phyloP scores from a whole-genome alignment of 2,329 filamentous ascomycete species.

The Curvularia hawaiiensis region DNA sequence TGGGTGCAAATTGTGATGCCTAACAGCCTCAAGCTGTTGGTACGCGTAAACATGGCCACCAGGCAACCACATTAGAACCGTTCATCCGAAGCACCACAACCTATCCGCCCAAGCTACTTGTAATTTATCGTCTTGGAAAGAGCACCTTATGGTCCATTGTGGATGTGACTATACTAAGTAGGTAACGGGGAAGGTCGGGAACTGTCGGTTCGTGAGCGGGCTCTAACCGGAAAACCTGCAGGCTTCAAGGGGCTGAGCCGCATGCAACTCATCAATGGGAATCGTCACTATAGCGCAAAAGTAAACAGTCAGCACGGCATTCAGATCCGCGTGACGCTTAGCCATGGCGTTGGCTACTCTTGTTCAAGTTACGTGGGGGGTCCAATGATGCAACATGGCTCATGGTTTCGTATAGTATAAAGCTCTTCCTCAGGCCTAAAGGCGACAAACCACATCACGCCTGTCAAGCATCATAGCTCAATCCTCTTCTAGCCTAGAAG shows the following conservation, averaged over 20 bases:
- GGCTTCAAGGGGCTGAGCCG: conserved; percentile 28
- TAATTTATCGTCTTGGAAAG: conserved; percentile 1
- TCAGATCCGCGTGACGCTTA: conserved; percentile 33
- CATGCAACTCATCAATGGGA: conserved; percentile 22
- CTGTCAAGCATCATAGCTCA: conserved; percentile 2
- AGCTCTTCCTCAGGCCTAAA: conserved; percentile 26
- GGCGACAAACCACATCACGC: conserved; percentile 12
- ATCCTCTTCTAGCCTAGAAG: background rate
- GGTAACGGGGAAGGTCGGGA: conserved; percentile 15
- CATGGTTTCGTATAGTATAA: conserved; percentile 29
- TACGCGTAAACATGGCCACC: conserved; percentile 4
- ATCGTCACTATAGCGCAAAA: conserved; percentile 29
- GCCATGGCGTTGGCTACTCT: conserved; percentile 17
- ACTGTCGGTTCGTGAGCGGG: conserved; percentile 18
- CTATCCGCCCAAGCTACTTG: conserved; percentile 5
- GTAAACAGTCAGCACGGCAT: conserved; percentile 32
- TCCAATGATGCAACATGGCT: conserved; percentile 18
- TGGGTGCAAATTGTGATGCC: conserved; percentile 38
- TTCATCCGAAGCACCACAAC: background rate
- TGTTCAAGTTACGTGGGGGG: conserved; percentile 13
- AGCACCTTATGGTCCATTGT: conserved; percentile 10
- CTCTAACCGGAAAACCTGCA: conserved; percentile 24
- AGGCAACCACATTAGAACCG: conserved; percentile 22
- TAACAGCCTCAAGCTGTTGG: conserved; percentile 29
- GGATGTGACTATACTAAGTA: conserved; percentile 3